Percentiles rank a stretch among this genome's conserved stretches.
phyloP scores from a whole-genome alignment of 257 asterid species.

The Eustoma russellianum region DNA sequence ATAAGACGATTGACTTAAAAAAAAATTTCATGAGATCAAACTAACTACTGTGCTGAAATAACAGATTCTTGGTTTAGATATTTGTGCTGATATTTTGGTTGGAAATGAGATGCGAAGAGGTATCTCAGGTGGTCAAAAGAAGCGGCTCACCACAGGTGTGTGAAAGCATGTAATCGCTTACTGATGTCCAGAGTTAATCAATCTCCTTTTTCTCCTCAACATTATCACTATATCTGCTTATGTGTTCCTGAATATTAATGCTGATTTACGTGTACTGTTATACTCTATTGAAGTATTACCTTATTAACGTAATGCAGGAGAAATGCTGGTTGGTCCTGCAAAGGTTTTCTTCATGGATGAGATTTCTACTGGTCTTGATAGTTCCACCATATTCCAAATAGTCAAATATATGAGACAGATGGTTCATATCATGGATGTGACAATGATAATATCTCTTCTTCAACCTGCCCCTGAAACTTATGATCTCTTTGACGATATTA shows the following conservation, averaged over 20 bases:
- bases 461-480: slow-evolving; percentile 96
- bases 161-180: background rate
- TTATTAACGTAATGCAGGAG: slow-evolving; percentile 42
- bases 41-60: slow-evolving; percentile 1
- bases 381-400: slow-evolving; percentile 87
- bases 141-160: slow-evolving; percentile 86
- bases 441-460: slow-evolving; percentile 86
- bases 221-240: slow-evolving; percentile 1
- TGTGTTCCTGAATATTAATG: background rate
- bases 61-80: slow-evolving; percentile 91
- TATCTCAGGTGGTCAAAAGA: slow-evolving; percentile 96
- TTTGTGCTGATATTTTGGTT: slow-evolving; percentile 79
- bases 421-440: slow-evolving; percentile 88
- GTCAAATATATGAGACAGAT: slow-evolving; percentile 79
- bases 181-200: background rate
- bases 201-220: background rate
- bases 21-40: background rate
- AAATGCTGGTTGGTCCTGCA: slow-evolving; percentile 95
- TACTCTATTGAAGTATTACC: background rate
- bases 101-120: slow-evolving; percentile 95
- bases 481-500: slow-evolving; percentile 80
- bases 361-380: slow-evolving; percentile 96
- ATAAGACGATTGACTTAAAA: background rate
- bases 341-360: slow-evolving; percentile 97
- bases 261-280: background rate